Evolutionary conservation across 2,329 filamentous ascomycete genomes (phyloP), one percentile per base, ranked within the genome.

Genomic region (Elsinoe fawcettii): DNA sequence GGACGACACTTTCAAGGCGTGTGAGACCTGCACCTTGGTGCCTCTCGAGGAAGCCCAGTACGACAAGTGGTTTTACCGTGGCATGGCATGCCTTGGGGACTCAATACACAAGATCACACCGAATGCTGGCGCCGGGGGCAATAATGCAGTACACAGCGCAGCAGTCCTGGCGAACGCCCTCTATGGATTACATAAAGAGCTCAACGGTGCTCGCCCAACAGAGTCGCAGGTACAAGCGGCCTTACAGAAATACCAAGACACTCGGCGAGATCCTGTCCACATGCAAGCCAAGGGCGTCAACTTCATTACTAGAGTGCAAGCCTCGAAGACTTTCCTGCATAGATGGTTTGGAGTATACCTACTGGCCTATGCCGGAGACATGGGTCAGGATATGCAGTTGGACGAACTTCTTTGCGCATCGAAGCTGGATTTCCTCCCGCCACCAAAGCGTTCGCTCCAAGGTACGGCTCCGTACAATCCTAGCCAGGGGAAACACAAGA

Each of bases 381-480:
- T 61, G 11, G 16, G 60, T 9, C 46, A 58, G 4, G 55, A 61
- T 18, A 43, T 63, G n/a, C 49, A 49, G 16, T 57, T 58, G 2
- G 59, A 63, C 12, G 57, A 51, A 3, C 37, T 61, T 1, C 39
- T 63, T 12, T 62, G 61, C 59, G 66, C 68, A 3, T 64, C 66
- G 16, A 60, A 58, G 18, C 53, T 71, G 2, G 65, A 70, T 11
- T 66, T 58, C 44, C 60, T 71, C 0, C 66, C 67, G n/a, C 53
- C 58, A 2, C 69, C 69, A 22, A 55, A 61, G 22, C 55, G 61
- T 20, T 57, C 60, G 5, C 43, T 64, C 57, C 60, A 34, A 14
- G 66, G 63, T 8, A 66, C 60, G 1, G 67, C 69, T 64, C 61
- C 66, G 1, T 69, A 63, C 61, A 66, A 70, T 34, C 64, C 63